Evolutionary conservation across 768 basidiomycete genomes (phyloP), one percentile per base, ranked within the genome.

Genomic region (Dendrothele bispora): DNA sequence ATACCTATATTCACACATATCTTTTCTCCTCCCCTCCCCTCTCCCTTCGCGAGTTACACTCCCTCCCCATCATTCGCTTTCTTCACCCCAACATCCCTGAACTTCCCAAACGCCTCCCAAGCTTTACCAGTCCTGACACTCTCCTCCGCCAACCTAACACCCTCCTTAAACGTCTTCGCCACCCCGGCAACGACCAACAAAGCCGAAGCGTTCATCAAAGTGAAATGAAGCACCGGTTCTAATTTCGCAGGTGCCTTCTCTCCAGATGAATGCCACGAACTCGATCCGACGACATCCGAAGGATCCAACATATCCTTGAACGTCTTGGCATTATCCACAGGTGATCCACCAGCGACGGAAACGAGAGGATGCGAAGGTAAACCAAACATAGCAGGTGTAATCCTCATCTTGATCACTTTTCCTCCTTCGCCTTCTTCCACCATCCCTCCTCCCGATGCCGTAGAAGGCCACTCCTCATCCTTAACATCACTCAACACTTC

Each of bases 151-250:
- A 88, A 56, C 50, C 69, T 65, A 1, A 87, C 82, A 2, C 92
- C 94, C 15, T 91, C 78, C 55, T 76, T 75, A 60, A 79, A 91
- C 58, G 82, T 78, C 26, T 62, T 62, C 18, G 87, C 92, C 37
- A 86, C 48, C 5, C 93, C 94, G 5, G 91, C 84, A 3, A 98
- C 83, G 22, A 94, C 84, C 34, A 99, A 69, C 48, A 98, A 63
- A 12, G 93, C 95, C 4, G 93, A 84, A 3, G 95, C 82, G 58
- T 99, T 98, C 69, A 98, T 69, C 49, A 94, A 68, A 50, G 98
- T 91, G 62, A 94, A 98, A 59, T 97, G 84, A 40, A 84, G 66
- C 29, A 95, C 77, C 0, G 93, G 78, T 7, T 67, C 71, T 49
- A 92, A 62, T 4, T 65, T 66, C 45, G 71, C 69, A 0, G 86